Percentiles rank a stretch among this genome's conserved stretches.
Evolutionary conservation across 2,329 filamentous ascomycete species (phyloP).

Genomic region (Trichoderma guizhouense): DNA sequence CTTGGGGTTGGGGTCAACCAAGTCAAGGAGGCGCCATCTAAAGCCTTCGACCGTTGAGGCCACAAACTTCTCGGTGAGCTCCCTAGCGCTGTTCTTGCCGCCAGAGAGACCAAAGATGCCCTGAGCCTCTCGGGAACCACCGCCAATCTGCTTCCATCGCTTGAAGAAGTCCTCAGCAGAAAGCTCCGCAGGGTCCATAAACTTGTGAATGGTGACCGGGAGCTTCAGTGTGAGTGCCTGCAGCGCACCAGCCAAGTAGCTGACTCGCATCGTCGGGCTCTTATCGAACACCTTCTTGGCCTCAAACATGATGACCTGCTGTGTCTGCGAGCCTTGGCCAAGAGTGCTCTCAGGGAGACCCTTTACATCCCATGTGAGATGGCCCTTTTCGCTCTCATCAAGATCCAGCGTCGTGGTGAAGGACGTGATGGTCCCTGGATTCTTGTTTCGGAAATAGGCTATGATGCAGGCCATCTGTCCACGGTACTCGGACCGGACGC

Average conservation of each 20-base stretch:
- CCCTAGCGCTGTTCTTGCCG: slow-evolving; percentile 49
- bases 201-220: slow-evolving; percentile 86
- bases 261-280: slow-evolving; percentile 87
- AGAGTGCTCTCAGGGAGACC: slow-evolving; percentile 82
- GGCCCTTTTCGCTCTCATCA: slow-evolving; percentile 60
- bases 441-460: slow-evolving; percentile 94
- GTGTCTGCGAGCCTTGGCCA: slow-evolving; percentile 69
- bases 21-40: slow-evolving; percentile 79
- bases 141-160: slow-evolving; percentile 97
- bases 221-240: slow-evolving; percentile 91
- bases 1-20: slow-evolving; percentile 86
- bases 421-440: slow-evolving; percentile 75
- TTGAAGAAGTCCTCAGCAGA: slow-evolving; percentile 95
- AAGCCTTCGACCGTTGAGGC: slow-evolving; percentile 75
- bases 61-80: slow-evolving; percentile 69
- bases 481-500: slow-evolving; percentile 88
- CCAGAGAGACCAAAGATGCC: slow-evolving; percentile 69
- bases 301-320: slow-evolving; percentile 95
- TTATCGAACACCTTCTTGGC: slow-evolving; percentile 76
- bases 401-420: slow-evolving; percentile 94
- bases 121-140: slow-evolving; percentile 81
- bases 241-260: slow-evolving; percentile 87
- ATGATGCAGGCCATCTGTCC: slow-evolving; percentile 95
- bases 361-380: slow-evolving; percentile 82
- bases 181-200: slow-evolving; percentile 89